Evolutionary conservation across 352 stramenopile species (phyloP), one percentile per base, ranked within the genome.

Genomic region (Elongisporangium undulatum): DNA sequence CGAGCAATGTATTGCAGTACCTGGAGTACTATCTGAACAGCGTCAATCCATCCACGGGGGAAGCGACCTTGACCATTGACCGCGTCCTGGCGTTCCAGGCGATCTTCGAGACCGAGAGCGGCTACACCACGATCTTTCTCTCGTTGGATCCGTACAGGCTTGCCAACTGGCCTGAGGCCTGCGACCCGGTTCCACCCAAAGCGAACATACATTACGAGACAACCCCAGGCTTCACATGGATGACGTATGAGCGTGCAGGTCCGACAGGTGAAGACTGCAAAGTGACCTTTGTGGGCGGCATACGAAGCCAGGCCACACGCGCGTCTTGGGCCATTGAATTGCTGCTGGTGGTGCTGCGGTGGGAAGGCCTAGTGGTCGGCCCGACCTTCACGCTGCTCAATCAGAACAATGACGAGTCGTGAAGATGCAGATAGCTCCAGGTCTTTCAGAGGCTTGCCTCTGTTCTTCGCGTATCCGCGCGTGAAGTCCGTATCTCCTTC

Each of bases 261-360:
- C 49, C 50, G 13, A 26, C 26, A 8, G 16, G 51, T 20, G 68
- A 68, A 17, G 49, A 64, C 39, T 62, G 53, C 20, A 54, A 61
- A 29, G 41, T 56, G 10, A 39, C 34, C 16, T 77, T 71, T 38
- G 53, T 67, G 23, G 65, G 70, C 16, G 65, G 59, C 0, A 66
- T 77, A 19, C 59, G 66, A 1, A 41, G 58, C 0, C 53, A 68
- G 0, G 53, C 63, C n/a, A 51, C 41, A 4, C 66, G 61, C 15
- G 49, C 23, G 9, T 69, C 69, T 54, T 77, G 69, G 69, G 60
- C 63, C 1, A 39, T 74, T 19, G 69, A 77, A 52, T 53, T 77
- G 50, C 54, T 77, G 13, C 17, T 77, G 26, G 53, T 74, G n/a
- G 50, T 56, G 29, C 55, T 68, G 56, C 58, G 52, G 26, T 68